A percentile compares a stretch with the other conserved stretches of the same genome.
phyloP scores from a whole-genome alignment of 257 asterid species.

The Oldenlandia corymbosa region DNA sequence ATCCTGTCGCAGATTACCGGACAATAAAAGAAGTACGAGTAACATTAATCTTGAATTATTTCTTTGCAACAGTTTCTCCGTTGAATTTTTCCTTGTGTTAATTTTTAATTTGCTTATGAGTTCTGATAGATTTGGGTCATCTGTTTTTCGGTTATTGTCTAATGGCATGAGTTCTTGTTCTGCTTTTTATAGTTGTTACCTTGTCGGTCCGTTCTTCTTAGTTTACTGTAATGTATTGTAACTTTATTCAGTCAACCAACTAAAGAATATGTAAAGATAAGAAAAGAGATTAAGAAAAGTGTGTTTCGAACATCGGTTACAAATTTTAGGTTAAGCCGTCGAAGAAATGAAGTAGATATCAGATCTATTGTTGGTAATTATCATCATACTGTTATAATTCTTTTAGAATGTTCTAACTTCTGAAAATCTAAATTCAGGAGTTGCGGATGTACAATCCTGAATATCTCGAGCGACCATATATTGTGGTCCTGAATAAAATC shows the following conservation, averaged over 20 bases:
- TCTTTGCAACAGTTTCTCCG: background rate
- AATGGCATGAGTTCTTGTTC: background rate
- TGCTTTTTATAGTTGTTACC: background rate
- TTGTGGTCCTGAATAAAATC: constrained; percentile 83
- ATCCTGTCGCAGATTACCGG: constrained; percentile 83
- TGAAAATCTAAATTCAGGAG: constrained; percentile 46
- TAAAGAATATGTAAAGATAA: background rate
- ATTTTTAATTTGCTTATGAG: background rate
- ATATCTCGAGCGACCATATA: constrained; percentile 83
- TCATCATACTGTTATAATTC: background rate
- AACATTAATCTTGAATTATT: background rate
- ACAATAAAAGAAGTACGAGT: constrained; percentile 79
- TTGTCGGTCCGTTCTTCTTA: background rate
- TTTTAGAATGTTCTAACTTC: background rate
- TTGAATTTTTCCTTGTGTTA: background rate
- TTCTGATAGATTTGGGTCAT: background rate
- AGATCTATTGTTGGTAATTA: background rate
- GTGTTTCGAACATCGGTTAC: background rate
- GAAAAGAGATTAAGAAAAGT: background rate
- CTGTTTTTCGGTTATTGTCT: too few relatives aligned
- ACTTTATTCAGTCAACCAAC: background rate
- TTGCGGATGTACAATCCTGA: constrained; percentile 95
- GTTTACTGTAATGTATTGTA: too few relatives aligned
- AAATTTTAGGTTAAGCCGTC: background rate
- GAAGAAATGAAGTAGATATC: background rate